These are phyloP conservation scores for Spironucleus salmonicida DNA, from an alignment of 208 protist genomes.

Conservation along the genomic window DNA sequence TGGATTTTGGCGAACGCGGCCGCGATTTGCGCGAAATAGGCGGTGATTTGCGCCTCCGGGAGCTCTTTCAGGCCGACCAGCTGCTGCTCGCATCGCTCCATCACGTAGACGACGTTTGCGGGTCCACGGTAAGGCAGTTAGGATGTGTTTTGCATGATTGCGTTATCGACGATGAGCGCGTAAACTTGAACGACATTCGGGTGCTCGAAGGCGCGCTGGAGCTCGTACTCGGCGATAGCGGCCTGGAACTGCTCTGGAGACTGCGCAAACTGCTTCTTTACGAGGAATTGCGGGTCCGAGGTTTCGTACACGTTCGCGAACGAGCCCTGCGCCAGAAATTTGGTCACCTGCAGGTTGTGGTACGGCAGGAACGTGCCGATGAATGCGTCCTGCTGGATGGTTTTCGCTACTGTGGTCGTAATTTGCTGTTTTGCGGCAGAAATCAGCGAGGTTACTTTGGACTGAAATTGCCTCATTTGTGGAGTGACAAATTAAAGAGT, in stretches of 20 bases:
- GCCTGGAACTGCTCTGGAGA: neutral
- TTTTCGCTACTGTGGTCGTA: too few species aligned
- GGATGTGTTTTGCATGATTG: neutral
- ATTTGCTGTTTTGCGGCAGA: too few species aligned
- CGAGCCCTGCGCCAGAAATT: neutral
- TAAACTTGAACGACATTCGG: neutral
- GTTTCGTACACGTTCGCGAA: constrained; percentile 16
- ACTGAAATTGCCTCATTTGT: too few species aligned
- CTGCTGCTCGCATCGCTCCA: neutral
- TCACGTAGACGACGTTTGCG: neutral
- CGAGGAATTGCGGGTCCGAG: neutral
- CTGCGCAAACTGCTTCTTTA: constrained; percentile 7
- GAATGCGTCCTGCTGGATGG: too few species aligned
- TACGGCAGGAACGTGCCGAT: too few species aligned
- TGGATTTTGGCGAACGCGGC: neutral
- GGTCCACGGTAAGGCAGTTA: too few species aligned
- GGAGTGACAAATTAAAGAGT: too few species aligned
- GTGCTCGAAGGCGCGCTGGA: neutral
- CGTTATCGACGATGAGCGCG: neutral
- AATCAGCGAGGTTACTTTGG: too few species aligned
- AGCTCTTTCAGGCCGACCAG: neutral
- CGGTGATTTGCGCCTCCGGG: neutral
- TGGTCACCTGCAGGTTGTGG: neutral
- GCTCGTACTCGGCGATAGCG: neutral
- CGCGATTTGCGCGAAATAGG: neutral